phyloP scores from a whole-genome alignment of 805 yeast species.

The Zygosaccharomyces siamensis region DNA sequence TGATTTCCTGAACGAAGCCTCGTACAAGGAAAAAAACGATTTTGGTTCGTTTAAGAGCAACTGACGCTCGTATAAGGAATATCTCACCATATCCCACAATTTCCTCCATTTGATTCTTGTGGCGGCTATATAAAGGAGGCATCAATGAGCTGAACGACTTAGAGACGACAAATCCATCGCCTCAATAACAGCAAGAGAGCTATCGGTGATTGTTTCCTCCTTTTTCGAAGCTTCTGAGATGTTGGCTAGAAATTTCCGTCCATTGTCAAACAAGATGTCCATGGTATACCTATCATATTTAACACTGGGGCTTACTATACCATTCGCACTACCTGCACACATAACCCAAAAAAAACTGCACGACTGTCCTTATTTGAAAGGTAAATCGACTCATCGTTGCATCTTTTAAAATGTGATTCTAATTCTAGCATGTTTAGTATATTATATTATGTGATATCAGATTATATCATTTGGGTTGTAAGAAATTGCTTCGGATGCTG shows the following conservation, averaged over 20 bases:
- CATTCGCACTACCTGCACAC: conserved; percentile 30
- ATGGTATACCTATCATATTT: conserved; percentile 25
- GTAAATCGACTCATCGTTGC: conserved; percentile 21
- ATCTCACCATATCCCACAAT: conserved; percentile 3
- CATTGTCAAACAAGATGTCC: conserved; percentile 7
- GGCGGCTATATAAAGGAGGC: conserved; percentile 5
- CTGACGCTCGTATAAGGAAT: conserved; percentile 2
- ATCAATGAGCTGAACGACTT: background rate
- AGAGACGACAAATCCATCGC: background rate
- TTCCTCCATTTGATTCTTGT: background rate
- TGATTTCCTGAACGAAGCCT: background rate
- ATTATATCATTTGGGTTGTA: background rate
- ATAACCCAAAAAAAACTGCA: conserved; percentile 16
- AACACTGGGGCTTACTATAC: conserved; percentile 27
- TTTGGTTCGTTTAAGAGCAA: background rate
- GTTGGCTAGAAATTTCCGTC: conserved; percentile 6
- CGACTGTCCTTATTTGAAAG: conserved; percentile 16
- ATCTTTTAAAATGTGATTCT: conserved; percentile 7
- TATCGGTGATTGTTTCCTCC: too few relatives aligned
- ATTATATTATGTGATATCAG: too few relatives aligned
- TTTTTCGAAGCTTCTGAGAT: background rate
- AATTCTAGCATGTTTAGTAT: background rate
- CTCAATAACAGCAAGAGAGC: background rate
- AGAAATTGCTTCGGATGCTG: conserved; percentile 2
- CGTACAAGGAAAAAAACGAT: background rate